Evolutionary conservation across 2,329 filamentous ascomycete genomes (phyloP), one percentile per base, ranked within the genome.

Genomic region (Penicillium sp.): DNA sequence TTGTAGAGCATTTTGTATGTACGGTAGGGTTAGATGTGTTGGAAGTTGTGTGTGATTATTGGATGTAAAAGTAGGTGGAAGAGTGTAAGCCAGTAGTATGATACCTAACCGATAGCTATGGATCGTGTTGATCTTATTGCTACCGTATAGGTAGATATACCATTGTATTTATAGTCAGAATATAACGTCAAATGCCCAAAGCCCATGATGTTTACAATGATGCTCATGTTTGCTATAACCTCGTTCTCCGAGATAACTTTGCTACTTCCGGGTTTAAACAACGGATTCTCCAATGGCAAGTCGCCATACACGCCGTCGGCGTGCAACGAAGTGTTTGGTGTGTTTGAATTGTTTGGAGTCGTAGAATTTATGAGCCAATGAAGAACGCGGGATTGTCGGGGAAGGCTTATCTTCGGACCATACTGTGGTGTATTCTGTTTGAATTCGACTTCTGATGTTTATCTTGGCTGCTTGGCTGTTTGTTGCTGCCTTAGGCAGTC

Each of bases 1-100:
- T 65, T 66, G 41, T 61, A 65, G 1, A 52, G 7, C 62, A 65
- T 66, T 4, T 47, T 57, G 4, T 11, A 4, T 18, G n/a, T 13
- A n/a, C n/a, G 6, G 19, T 40, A 19, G n/a, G n/a, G n/a, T n/a
- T n/a, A n/a, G n/a, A n/a, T n/a, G n/a, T n/a, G n/a, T n/a, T n/a
- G n/a, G n/a, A n/a, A n/a, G n/a, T n/a, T n/a, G n/a, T n/a, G n/a
- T n/a, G n/a, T n/a, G n/a, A n/a, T n/a, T n/a, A n/a, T n/a, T n/a
- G n/a, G n/a, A n/a, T n/a, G n/a, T n/a, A n/a, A n/a, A n/a, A n/a
- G n/a, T n/a, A n/a, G n/a, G n/a, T n/a, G n/a, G n/a, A n/a, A n/a
- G n/a, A n/a, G n/a, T n/a, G n/a, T n/a, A n/a, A n/a, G n/a, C n/a
- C n/a, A n/a, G n/a, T n/a, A n/a, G n/a, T n/a, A n/a, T n/a, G n/a